These are phyloP conservation scores for Cladosporium cucumerinum DNA, from an alignment of 2,329 filamentous ascomycete species.

Conservation along the genomic window DNA sequence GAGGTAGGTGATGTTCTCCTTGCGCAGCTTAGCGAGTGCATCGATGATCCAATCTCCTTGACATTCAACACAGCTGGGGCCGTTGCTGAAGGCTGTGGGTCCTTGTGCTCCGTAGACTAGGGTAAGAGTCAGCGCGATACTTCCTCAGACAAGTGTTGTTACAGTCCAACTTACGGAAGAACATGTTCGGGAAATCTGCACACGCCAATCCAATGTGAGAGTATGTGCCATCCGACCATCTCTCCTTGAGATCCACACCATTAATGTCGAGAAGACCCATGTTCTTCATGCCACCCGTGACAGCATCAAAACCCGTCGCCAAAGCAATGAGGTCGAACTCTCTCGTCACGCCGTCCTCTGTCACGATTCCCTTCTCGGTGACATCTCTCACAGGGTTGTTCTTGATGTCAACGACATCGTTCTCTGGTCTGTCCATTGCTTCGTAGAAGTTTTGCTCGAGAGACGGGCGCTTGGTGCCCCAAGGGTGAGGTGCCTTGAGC, in stretches of 20 bases:
- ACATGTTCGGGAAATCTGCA: conserved; percentile 38
- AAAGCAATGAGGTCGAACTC: conserved; percentile 45
- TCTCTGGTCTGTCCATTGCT: conserved; percentile 41
- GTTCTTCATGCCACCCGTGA: conserved; percentile 36
- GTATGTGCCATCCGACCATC: conserved; percentile 42
- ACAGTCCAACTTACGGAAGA: conserved; percentile 26
- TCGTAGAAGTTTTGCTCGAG: conserved; percentile 50
- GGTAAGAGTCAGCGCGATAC: conserved; percentile 20
- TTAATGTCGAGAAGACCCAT: conserved; percentile 35
- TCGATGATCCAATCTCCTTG: conserved; percentile 47
- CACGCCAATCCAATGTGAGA: conserved; percentile 41
- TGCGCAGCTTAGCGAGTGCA: conserved; percentile 38
- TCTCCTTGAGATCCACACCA: conserved; percentile 41
- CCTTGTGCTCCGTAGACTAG: conserved; percentile 45
- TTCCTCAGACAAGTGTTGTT: neutral
- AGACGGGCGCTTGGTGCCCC: conserved; percentile 44
- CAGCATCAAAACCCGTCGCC: conserved; percentile 45
- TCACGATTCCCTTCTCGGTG: conserved; percentile 44
- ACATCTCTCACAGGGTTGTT: conserved; percentile 42
- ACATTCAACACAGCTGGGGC: conserved; percentile 44
- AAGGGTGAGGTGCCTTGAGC: conserved; percentile 40
- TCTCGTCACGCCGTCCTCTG: conserved; percentile 38
- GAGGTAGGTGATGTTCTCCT: conserved; percentile 39
- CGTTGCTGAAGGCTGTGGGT: conserved; percentile 47
- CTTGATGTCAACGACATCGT: conserved; percentile 42